Evolutionary conservation across 2,329 filamentous ascomycete genomes (phyloP).

Genomic region (Mollisiaceae sp.): DNA sequence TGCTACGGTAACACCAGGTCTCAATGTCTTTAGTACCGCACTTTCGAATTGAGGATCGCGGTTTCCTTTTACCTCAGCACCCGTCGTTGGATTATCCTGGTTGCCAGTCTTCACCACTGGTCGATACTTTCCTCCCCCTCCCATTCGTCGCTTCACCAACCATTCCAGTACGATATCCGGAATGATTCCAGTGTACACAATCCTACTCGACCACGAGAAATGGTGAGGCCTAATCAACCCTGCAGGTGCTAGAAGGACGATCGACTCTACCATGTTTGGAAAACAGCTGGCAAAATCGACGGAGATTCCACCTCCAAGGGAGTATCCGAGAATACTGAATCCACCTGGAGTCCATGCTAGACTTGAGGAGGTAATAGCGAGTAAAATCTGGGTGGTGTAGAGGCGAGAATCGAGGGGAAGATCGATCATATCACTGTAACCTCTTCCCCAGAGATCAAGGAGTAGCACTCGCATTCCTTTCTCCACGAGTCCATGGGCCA

Average conservation of each 20-base stretch:
- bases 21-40: conserved; percentile 26
- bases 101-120: conserved; percentile 15
- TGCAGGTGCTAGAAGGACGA: conserved; percentile 79
- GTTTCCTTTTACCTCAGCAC: conserved; percentile 31
- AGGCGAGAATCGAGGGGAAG: conserved; percentile 67
- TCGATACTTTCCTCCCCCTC: conserved; percentile 8
- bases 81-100: conserved; percentile 19
- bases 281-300: conserved; percentile 74
- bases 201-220: conserved; percentile 54
- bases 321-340: conserved; percentile 80
- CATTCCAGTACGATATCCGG: conserved; percentile 52
- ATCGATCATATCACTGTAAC: conserved; percentile 70
- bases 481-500: conserved; percentile 68
- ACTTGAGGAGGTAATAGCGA: conserved; percentile 67
- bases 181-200: conserved; percentile 60
- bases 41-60: conserved; percentile 29
- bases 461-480: conserved; percentile 78
- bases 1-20: conserved; percentile 32
- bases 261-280: conserved; percentile 66
- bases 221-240: conserved; percentile 69
- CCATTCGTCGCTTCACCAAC: conserved; percentile 25
- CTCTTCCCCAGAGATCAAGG: conserved; percentile 79
- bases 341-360: conserved; percentile 57
- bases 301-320: conserved; percentile 76
- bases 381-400: conserved; percentile 68